These are phyloP conservation scores for Pestalotiopsis fici DNA, from an alignment of 2,329 filamentous ascomycete genomes.

Conservation along the genomic window DNA sequence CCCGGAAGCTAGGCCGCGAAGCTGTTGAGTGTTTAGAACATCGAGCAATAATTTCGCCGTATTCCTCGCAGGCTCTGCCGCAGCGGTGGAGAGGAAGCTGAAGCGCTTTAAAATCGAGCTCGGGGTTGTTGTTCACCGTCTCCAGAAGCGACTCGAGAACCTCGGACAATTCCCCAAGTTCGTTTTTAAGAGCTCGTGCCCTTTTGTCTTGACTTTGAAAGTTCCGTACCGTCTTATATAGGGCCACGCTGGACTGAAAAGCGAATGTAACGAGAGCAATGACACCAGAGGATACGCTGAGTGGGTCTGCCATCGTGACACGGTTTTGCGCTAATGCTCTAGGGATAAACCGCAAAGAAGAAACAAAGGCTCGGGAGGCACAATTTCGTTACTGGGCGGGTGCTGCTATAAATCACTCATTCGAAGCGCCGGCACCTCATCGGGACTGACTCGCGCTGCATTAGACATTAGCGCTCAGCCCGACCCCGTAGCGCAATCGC, in stretches of 20 bases:
- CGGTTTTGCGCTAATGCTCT: background rate
- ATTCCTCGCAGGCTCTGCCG: slow-evolving; percentile 11
- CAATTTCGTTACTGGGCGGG: background rate
- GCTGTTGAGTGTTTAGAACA: slow-evolving; percentile 9
- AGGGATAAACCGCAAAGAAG: background rate
- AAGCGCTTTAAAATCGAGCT: slow-evolving; percentile 1
- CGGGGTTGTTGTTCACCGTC: slow-evolving; percentile 3
- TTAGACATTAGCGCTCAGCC: background rate
- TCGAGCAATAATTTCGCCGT: slow-evolving; percentile 1
- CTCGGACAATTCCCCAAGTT: background rate
- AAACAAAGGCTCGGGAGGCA: background rate
- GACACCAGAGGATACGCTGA: background rate
- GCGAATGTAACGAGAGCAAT: slow-evolving; percentile 3
- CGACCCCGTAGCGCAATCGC: background rate
- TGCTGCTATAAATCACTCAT: background rate
- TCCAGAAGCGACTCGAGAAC: slow-evolving; percentile 10
- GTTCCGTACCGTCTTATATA: slow-evolving; percentile 4
- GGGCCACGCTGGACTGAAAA: slow-evolving; percentile 7
- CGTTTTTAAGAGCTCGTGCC: background rate
- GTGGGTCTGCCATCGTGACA: background rate
- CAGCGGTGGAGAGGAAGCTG: slow-evolving; percentile 8
- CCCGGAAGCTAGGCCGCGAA: slow-evolving; percentile 9
- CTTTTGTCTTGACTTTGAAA: slow-evolving; percentile 5
- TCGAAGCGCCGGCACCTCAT: background rate
- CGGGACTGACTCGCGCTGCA: background rate